Conservation (phyloP, 2,329 filamentous ascomycete species). For the Fusarium mangiferae region DNA sequence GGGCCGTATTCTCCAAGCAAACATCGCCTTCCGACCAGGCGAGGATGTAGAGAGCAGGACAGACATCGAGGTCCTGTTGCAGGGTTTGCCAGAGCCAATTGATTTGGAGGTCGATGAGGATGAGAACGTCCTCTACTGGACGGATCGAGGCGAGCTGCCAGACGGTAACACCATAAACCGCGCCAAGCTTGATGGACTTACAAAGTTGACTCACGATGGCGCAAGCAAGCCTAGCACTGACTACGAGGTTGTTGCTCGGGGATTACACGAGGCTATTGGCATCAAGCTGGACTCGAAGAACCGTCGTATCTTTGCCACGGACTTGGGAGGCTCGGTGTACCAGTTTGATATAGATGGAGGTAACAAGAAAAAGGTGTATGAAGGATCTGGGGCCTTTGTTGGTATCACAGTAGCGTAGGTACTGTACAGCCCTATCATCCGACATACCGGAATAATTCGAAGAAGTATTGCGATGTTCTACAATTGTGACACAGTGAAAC, state of each 20-base stretch:
- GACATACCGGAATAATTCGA: fast-evolving
- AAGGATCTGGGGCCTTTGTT: not conserved
- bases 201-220: fast-evolving
- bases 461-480: too few relatives aligned
- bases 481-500: fast-evolving
- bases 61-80: not conserved
- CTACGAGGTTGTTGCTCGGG: not conserved
- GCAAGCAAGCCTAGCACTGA: not conserved
- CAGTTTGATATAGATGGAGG: not conserved
- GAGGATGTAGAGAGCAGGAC: not conserved
- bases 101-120: not conserved
- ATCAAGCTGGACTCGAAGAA: not conserved
- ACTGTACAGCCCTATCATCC: fast-evolving
- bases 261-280: not conserved
- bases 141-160: not conserved
- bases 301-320: not conserved
- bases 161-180: not conserved
- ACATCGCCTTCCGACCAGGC: not conserved
- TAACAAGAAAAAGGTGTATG: not conserved
- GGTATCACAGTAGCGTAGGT: not conserved
- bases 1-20: not conserved
- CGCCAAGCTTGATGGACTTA: not conserved
- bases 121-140: not conserved
- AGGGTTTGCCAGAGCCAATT: not conserved
- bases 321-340: slow-evolving; percentile 1